Base-by-base conservation (phyloP, 768 basidiomycete species). In the Hypsizygus marmoreus region DNA sequence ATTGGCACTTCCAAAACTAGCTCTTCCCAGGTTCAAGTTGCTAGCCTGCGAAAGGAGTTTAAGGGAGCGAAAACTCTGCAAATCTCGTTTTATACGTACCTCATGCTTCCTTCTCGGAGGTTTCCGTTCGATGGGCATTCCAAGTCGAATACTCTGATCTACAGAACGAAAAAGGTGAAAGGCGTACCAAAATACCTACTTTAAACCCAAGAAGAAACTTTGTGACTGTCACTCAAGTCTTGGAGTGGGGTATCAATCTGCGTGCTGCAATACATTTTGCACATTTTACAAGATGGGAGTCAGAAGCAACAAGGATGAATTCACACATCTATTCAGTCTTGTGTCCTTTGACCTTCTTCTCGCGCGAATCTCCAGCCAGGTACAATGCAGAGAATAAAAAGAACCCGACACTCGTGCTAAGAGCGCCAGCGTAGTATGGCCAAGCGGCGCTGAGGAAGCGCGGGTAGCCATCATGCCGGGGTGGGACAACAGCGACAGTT, bases 381-480 rank as follows among this genome's bases (percentile, higher is more conserved):
- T 94, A 99, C 16, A 95, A 61, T 0, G 82, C 80, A 9, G 86
- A 84, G 68, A 99, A 99, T 13, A 94, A 52, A 57, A 95, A 70
- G 69, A 97, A 97, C 0, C 81, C 91, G 2, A 82, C 64, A 55
- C 87, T 88, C 0, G 92, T 95, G 71, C 90, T 92, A 60, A 95
- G 81, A 6, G 95, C 91, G 26, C 94, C 91, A 0, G 76, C 74
- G 55, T 99, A 99, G 64, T 95, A 99, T 0, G 97, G 95, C 89
- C 88, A 93, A 6, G 97, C 97, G 2, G 93, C 93, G 35, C 83
- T 86, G 57, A 99, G 77, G 81, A 97, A 99, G 20, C 97, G 84
- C 4, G 93, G 91, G 64, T 97, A 97, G 36, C 87, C 88, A 66
- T 99, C 93, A 69, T 98, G 97, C 35, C 91, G 75, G 17, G 91